These are phyloP conservation scores for Capronia coronata DNA, from an alignment of 2,329 filamentous ascomycete genomes.

Conservation along the genomic window DNA sequence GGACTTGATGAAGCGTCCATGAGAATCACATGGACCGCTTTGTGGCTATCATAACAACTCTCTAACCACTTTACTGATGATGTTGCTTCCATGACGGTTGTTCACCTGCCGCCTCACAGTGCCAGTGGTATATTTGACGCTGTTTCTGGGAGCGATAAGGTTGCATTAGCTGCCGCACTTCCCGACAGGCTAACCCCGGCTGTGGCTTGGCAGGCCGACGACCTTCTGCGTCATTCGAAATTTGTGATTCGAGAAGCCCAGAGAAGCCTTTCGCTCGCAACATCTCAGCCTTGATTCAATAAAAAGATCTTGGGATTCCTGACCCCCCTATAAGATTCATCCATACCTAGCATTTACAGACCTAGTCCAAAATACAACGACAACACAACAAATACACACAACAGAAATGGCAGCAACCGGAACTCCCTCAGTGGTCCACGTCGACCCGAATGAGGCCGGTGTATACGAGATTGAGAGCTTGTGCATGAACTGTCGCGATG, in stretches of 20 bases:
- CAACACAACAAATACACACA: background rate
- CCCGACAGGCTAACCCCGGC: background rate
- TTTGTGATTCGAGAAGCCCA: slow-evolving; percentile 19
- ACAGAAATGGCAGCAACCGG: slow-evolving; percentile 10
- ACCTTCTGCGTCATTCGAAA: slow-evolving; percentile 21
- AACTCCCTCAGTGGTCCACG: slow-evolving; percentile 18
- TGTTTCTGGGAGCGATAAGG: background rate
- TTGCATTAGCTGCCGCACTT: slow-evolving; percentile 16
- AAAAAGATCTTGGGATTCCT: background rate
- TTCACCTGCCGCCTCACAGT: too few relatives aligned
- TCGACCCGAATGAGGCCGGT: slow-evolving; percentile 30
- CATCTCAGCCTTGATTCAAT: background rate
- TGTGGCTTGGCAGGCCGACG: slow-evolving; percentile 17
- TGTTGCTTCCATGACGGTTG: too few relatives aligned
- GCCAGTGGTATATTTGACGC: too few relatives aligned
- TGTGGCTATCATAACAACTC: too few relatives aligned
- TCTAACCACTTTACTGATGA: too few relatives aligned
- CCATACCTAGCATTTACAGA: background rate
- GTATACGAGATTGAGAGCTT: slow-evolving; percentile 57
- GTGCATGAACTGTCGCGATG: slow-evolving; percentile 79
- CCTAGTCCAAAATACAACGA: background rate
- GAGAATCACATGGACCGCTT: background rate
- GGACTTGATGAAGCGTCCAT: slow-evolving; percentile 25
- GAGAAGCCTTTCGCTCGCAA: background rate
- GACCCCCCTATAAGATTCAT: background rate